Evolutionary conservation across 805 yeast genomes (phyloP).

Genomic region (Yamadazyma tumulicola): DNA sequence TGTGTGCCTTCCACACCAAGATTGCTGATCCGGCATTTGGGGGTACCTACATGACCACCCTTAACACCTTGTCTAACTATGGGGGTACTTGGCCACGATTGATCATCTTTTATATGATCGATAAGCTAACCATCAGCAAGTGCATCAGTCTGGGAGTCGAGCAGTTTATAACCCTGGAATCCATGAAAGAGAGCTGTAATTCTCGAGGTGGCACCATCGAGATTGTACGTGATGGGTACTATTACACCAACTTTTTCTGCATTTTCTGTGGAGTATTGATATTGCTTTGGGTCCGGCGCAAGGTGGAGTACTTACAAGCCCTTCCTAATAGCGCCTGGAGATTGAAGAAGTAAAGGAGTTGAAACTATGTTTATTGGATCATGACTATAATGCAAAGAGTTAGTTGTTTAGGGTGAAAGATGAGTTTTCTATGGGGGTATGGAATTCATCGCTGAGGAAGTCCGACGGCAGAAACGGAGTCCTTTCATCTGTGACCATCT

Average conservation of each 20-base stretch:
- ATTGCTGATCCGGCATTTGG: conserved; percentile 96
- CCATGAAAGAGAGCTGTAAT: conserved; percentile 48
- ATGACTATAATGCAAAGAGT: neutral
- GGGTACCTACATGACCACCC: conserved; percentile 96
- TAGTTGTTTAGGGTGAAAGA: conserved; percentile 8
- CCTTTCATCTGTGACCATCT: conserved; percentile 34
- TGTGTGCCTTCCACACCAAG: conserved; percentile 91
- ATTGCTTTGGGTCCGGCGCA: conserved; percentile 65
- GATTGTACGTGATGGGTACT: conserved; percentile 75
- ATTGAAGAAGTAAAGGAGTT: conserved; percentile 22
- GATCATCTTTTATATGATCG: conserved; percentile 77
- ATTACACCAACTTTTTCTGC: conserved; percentile 70
- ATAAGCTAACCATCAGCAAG: conserved; percentile 62
- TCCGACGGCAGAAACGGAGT: conserved; percentile 42
- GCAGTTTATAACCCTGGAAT: conserved; percentile 22
- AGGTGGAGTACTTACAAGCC: conserved; percentile 62
- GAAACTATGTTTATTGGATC: neutral
- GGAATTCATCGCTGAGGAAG: conserved; percentile 33
- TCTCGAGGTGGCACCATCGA: conserved; percentile 53
- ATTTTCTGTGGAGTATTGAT: conserved; percentile 60
- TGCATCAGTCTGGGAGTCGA: conserved; percentile 39
- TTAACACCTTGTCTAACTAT: conserved; percentile 85
- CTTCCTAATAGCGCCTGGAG: conserved; percentile 80
- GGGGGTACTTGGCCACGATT: conserved; percentile 98
- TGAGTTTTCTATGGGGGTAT: conserved; percentile 13